Base-by-base conservation (phyloP, 2,329 filamentous ascomycete species). In the Colletotrichum scovillei region DNA sequence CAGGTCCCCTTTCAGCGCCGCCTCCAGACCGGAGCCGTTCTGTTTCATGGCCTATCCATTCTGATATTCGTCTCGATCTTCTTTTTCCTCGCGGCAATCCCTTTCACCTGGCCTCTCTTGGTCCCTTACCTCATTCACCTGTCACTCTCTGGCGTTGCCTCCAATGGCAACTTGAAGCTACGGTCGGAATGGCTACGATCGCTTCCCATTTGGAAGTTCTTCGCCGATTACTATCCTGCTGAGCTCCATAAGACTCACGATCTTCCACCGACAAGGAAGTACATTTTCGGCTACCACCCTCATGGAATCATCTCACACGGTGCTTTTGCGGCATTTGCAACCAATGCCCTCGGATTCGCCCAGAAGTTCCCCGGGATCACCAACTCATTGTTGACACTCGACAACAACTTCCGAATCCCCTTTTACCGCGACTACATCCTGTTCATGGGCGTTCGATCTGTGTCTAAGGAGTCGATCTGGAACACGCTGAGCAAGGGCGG, bases 241-340 rank as follows among this genome's bases (percentile, higher is more conserved):
- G 90, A 90, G 69, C 88, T 99, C 52, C 95, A 98, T 85, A 94
- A 97, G 76, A 97, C 94, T 4, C 89, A 93, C 76, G 88, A 92
- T 69, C 89, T 99, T 7, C 90, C 93, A 26, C 89, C 95, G 0
- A 95, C 93, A 1, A 89, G 95, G 75, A 98, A 97, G 83, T 99
- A 98, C 84, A 95, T 99, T 75, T 95, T 99, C 78, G 96, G 96
- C 57, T 98, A 98, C 82, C 97, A 98, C 79, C 97, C 97, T 0
- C 97, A 99, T 80, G 96, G 97, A 28, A 98, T 99, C 82, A 98
- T 99, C 79, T 97, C 94, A 5, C 95, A 98, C 78, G 97, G 96
- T n/a, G 96, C 95, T 0, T 98, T 96, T 85, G 94, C 92, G 5
- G 94, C 95, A 5, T 98, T 98, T 79, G 94, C 89, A 4, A 98